Evolutionary conservation across 2,329 filamentous ascomycete genomes (phyloP).

Genomic region (Colletotrichum sp.): DNA sequence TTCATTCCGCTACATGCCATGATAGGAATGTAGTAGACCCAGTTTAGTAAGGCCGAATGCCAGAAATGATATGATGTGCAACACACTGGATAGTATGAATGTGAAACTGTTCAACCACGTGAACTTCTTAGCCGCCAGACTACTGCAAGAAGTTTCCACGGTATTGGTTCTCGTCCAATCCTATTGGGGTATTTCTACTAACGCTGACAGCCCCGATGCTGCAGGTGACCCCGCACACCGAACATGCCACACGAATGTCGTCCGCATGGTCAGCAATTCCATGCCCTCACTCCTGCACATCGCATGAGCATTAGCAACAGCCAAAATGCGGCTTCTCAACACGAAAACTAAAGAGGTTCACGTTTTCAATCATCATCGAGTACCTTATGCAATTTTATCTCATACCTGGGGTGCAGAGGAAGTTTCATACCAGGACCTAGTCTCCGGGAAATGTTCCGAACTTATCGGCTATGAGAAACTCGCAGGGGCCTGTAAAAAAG

Average conservation of each 20-base stretch:
- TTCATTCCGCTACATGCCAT: constrained; percentile 60
- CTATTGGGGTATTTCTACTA: rapidly evolving
- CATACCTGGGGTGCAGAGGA: background rate
- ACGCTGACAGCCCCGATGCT: background rate
- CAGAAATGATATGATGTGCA: rapidly evolving
- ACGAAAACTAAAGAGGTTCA: background rate
- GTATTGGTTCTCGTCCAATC: background rate
- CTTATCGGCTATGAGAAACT: background rate
- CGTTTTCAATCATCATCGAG: background rate
- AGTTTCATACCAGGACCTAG: background rate
- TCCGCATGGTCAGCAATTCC: background rate
- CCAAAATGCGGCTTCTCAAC: background rate
- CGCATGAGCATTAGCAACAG: rapidly evolving
- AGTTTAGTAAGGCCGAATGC: background rate
- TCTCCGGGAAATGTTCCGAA: background rate
- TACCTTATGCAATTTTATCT: background rate
- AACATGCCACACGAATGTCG: background rate
- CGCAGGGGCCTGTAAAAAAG: background rate
- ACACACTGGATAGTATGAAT: background rate
- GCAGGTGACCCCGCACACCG: background rate
- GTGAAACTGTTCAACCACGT: background rate
- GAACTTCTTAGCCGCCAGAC: background rate
- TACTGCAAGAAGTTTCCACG: background rate
- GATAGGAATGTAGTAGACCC: background rate
- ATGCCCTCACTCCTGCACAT: background rate